Evolutionary conservation across 345 rosid genomes (phyloP).

Genomic region (Boechera divaricarpa): DNA sequence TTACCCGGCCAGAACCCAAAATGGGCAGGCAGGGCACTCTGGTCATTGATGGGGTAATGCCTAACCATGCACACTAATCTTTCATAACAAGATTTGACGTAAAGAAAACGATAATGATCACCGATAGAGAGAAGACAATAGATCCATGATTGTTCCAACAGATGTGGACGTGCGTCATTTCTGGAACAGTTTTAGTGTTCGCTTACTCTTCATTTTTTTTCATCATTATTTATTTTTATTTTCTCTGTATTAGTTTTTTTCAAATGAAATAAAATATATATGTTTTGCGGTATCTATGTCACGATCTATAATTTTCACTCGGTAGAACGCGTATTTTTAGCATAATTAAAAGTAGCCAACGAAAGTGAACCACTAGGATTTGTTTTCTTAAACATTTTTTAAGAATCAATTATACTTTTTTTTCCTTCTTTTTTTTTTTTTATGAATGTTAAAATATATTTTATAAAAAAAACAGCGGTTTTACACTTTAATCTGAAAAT

Average conservation of each 20-base stretch:
- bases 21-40: slow-evolving; percentile 22
- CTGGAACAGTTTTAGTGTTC: slow-evolving; percentile 24
- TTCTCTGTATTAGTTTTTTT: neutral
- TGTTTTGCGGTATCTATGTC: neutral
- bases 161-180: slow-evolving; percentile 44
- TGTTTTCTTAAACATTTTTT: neutral
- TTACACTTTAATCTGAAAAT: no score
- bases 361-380: neutral
- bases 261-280: neutral
- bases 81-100: neutral
- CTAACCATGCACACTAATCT: slow-evolving; percentile 43
- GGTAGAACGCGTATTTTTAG: neutral
- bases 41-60: slow-evolving; percentile 30
- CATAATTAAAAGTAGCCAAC: neutral
- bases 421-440: no score
- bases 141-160: slow-evolving; percentile 24
- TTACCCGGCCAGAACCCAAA: slow-evolving; percentile 41
- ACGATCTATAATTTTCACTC: neutral
- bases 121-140: neutral
- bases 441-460: no score
- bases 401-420: neutral
- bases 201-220: neutral
- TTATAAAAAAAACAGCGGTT: no score
- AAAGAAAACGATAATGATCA: slow-evolving; percentile 11
- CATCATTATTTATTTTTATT: neutral